Conservation (phyloP, 164 flowering plant genomes). For the Nymphaea thermarum region DNA sequence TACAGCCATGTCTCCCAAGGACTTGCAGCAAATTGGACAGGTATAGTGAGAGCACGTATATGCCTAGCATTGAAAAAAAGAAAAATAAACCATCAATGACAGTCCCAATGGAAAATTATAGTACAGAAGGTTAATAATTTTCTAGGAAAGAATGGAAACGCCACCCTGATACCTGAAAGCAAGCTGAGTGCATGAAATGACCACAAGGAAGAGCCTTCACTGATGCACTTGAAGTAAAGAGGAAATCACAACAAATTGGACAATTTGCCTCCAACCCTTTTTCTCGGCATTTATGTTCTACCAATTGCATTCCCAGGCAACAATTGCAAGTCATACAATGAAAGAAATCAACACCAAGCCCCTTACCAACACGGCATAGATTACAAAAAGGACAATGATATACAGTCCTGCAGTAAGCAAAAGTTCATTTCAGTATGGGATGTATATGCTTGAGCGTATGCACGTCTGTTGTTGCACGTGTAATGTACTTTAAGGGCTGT, state of each 20-base stretch:
- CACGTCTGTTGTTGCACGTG: too few relatives aligned
- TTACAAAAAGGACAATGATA: conserved; percentile 99
- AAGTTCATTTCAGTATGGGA: neutral
- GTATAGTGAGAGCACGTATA: conserved; percentile 83
- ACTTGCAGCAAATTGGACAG: conserved; percentile 91
- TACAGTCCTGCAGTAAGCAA: conserved; percentile 40
- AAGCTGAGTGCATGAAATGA: conserved; percentile 91
- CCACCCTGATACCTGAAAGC: conserved; percentile 52
- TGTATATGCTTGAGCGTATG: too few relatives aligned
- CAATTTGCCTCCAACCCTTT: conserved; percentile 87
- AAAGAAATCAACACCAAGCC: conserved; percentile 80
- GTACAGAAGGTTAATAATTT: neutral
- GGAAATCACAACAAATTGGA: conserved; percentile 83
- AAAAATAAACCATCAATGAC: neutral
- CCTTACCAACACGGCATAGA: conserved; percentile 85
- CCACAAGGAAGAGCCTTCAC: conserved; percentile 94
- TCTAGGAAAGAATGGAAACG: neutral
- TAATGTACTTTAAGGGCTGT: too few relatives aligned
- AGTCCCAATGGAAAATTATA: neutral
- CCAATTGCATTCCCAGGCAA: conserved; percentile 58
- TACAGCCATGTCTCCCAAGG: conserved; percentile 92
- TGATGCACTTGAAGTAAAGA: conserved; percentile 79
- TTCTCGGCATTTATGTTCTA: conserved; percentile 79
- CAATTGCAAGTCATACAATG: conserved; percentile 98
- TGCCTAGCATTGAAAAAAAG: conserved; percentile 28